Evolutionary conservation across 2,329 filamentous ascomycete species (phyloP).

Genomic region (Aspergillus chevalieri): DNA sequence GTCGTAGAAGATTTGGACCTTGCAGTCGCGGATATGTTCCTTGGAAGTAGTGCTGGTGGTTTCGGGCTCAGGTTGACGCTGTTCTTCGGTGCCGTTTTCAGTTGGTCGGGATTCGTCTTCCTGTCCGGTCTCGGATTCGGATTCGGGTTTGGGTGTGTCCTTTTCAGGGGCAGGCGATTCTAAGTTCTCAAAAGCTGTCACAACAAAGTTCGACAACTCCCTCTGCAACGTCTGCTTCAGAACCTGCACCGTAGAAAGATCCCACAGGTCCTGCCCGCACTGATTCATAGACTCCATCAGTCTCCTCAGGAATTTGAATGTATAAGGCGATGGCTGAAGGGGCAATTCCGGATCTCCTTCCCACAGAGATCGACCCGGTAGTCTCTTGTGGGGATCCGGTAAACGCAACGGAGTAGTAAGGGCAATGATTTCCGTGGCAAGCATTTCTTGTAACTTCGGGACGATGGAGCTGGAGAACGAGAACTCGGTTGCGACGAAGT

Average conservation of each 20-base stretch:
- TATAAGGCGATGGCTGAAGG: constrained; percentile 66
- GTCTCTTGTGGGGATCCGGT: constrained; percentile 37
- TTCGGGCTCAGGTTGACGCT: neutral
- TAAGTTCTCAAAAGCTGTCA: constrained; percentile 17
- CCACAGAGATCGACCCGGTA: constrained; percentile 67
- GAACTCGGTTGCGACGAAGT: constrained; percentile 34
- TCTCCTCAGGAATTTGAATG: constrained; percentile 65
- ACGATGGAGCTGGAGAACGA: constrained; percentile 57
- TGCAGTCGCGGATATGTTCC: constrained; percentile 21
- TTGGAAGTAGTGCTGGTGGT: neutral
- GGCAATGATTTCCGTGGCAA: constrained; percentile 51
- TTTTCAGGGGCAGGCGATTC: constrained; percentile 4
- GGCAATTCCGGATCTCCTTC: constrained; percentile 71
- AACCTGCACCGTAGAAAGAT: constrained; percentile 55
- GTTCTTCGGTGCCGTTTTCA: neutral
- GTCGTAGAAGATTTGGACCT: constrained; percentile 35
- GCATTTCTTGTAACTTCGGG: constrained; percentile 56
- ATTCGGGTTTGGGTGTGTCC: neutral
- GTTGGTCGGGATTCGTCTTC: neutral
- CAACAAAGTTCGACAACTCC: constrained; percentile 37
- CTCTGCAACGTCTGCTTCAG: constrained; percentile 56
- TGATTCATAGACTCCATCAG: constrained; percentile 63
- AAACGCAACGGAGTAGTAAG: constrained; percentile 38
- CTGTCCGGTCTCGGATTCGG: neutral
- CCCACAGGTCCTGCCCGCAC: constrained; percentile 76